Percentiles rank a stretch among this genome's conserved stretches.
These are phyloP conservation scores for Populus tremula DNA, from an alignment of 345 rosid species.

Conservation along the genomic window DNA sequence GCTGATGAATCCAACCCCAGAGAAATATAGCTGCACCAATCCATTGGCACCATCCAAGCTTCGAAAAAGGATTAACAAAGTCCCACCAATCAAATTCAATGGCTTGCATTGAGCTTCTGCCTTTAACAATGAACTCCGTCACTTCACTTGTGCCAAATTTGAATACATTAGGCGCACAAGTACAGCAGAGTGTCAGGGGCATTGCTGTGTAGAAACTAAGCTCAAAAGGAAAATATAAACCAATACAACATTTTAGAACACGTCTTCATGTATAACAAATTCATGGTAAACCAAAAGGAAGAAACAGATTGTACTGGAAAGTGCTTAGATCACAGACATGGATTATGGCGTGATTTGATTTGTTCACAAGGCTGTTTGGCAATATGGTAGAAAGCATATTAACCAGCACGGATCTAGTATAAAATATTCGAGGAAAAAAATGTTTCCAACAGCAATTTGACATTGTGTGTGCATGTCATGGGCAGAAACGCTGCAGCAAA, in stretches of 20 bases:
- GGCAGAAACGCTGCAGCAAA: neutral
- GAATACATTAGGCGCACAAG: slow-evolving; percentile 37
- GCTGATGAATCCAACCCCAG: slow-evolving; percentile 81
- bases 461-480: neutral
- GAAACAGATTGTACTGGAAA: neutral
- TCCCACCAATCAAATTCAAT: slow-evolving; percentile 38
- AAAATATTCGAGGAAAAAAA: neutral
- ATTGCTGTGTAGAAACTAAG: slow-evolving; percentile 57
- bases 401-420: neutral
- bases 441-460: neutral
- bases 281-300: neutral
- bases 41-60: slow-evolving; percentile 61
- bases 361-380: neutral
- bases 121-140: slow-evolving; percentile 44
- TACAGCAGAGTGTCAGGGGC: slow-evolving; percentile 62
- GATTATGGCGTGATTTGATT: neutral
- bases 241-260: neutral
- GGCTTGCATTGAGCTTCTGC: slow-evolving; percentile 31
- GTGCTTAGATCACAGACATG: neutral
- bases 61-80: slow-evolving; percentile 37
- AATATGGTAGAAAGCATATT: neutral
- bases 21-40: slow-evolving; percentile 54
- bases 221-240: slow-evolving; percentile 14
- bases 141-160: slow-evolving; percentile 36
- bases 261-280: neutral